Conservation (phyloP, 768 basidiomycete species). For the Lanmaoa rubissima region DNA sequence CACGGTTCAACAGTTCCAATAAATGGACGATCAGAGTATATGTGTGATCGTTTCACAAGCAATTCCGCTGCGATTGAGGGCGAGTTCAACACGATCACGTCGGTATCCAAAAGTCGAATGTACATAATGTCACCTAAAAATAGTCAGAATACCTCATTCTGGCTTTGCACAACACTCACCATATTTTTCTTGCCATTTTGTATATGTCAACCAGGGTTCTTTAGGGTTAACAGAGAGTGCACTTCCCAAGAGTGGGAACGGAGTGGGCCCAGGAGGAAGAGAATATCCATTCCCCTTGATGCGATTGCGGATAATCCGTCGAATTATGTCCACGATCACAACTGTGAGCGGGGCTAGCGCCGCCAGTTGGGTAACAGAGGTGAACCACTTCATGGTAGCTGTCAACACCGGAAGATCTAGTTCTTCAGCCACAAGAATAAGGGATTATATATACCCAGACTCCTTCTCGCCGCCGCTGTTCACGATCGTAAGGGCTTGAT, state of each 20-base stretch:
- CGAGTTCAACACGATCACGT: slow-evolving; percentile 12
- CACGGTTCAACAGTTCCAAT: slow-evolving; percentile 4
- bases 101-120: not conserved
- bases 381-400: not conserved
- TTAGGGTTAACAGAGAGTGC: not conserved
- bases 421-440: too few species aligned
- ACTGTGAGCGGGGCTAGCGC: not conserved
- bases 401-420: too few species aligned
- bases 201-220: slow-evolving; percentile 7
- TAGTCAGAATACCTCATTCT: not conserved
- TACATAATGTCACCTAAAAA: slow-evolving; percentile 9
- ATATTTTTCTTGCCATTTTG: slow-evolving; percentile 2
- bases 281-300: not conserved
- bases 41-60: slow-evolving; percentile 14
- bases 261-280: slow-evolving; percentile 8
- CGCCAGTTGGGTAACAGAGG: not conserved
- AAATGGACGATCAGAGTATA: slow-evolving; percentile 14
- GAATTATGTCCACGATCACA: not conserved
- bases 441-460: too few species aligned
- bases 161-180: not conserved
- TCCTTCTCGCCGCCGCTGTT: too few species aligned
- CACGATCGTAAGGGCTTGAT: too few species aligned
- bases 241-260: slow-evolving; percentile 8
- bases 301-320: not conserved
- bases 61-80: not conserved